These are phyloP conservation scores for Xylariaceae sp. DNA, from an alignment of 2,329 filamentous ascomycete species.

Conservation along the genomic window DNA sequence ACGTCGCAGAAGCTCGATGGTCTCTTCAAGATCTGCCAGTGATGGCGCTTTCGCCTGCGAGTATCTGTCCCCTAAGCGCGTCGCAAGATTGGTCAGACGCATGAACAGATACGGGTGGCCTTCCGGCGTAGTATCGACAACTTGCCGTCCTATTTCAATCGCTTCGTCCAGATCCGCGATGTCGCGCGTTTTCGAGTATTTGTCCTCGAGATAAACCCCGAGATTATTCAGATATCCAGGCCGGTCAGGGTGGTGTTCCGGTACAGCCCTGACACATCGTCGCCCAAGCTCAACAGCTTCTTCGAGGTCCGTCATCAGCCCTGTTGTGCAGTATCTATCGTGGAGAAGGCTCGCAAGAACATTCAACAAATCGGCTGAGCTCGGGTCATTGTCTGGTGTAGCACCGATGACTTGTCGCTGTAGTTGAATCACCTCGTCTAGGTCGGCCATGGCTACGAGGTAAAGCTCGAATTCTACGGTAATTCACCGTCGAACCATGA, in stretches of 20 bases:
- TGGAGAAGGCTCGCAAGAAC: background rate
- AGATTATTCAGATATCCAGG: background rate
- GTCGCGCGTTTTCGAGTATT: background rate
- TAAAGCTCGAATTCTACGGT: too few relatives aligned
- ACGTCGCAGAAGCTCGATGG: background rate
- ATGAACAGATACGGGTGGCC: background rate
- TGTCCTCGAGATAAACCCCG: background rate
- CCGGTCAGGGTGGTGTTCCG: background rate
- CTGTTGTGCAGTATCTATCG: background rate
- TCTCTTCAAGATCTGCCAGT: conserved; percentile 1
- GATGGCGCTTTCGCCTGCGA: background rate
- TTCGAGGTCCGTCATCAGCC: background rate
- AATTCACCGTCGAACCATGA: too few relatives aligned
- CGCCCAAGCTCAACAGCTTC: background rate
- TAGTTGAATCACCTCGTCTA: background rate
- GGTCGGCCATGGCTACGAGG: background rate
- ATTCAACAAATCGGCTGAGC: background rate
- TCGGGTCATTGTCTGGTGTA: background rate
- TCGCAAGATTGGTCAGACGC: background rate
- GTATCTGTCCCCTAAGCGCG: background rate
- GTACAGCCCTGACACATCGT: background rate
- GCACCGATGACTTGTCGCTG: background rate
- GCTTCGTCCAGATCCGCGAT: conserved; percentile 2
- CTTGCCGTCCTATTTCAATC: background rate
- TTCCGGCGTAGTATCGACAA: background rate